A percentile compares a stretch with the other conserved stretches of the same genome.
These are phyloP conservation scores for Cenchrus fungigraminus DNA, from an alignment of 176 grass and related monocot genomes.

Conservation along the genomic window DNA sequence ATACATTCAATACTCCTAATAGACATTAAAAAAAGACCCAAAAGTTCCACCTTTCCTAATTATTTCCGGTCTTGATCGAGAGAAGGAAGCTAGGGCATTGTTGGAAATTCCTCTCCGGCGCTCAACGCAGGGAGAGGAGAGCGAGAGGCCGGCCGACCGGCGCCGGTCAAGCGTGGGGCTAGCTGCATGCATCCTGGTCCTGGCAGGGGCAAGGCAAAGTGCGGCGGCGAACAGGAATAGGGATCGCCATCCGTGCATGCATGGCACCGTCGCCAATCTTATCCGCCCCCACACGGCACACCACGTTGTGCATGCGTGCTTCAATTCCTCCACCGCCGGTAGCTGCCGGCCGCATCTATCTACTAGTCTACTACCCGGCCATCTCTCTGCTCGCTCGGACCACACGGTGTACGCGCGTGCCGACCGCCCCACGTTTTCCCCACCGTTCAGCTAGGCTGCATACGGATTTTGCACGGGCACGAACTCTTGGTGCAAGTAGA, in stretches of 20 bases:
- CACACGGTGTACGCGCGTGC: too few species aligned
- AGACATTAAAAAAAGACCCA: too few species aligned
- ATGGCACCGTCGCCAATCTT: slow-evolving; percentile 12
- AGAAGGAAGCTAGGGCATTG: background rate
- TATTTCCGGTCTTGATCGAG: too few species aligned
- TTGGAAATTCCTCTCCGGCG: background rate
- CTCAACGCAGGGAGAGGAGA: background rate
- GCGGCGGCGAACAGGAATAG: background rate
- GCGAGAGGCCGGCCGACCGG: background rate
- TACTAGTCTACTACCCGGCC: too few species aligned
- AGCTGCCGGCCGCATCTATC: background rate
- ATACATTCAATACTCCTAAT: too few species aligned
- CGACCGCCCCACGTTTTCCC: background rate
- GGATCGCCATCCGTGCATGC: slow-evolving; percentile 31
- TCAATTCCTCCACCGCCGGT: background rate
- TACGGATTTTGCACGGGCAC: too few species aligned
- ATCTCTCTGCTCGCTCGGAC: too few species aligned
- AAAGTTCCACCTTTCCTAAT: too few species aligned
- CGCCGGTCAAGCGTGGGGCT: slow-evolving; percentile 1
- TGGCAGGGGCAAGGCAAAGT: background rate
- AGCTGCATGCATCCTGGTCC: background rate
- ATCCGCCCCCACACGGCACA: background rate
- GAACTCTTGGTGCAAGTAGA: too few species aligned
- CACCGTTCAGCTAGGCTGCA: background rate
- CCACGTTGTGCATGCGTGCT: background rate